Evolutionary conservation across 352 stramenopile species (phyloP).

Genomic region (Pythium plurisporium): DNA sequence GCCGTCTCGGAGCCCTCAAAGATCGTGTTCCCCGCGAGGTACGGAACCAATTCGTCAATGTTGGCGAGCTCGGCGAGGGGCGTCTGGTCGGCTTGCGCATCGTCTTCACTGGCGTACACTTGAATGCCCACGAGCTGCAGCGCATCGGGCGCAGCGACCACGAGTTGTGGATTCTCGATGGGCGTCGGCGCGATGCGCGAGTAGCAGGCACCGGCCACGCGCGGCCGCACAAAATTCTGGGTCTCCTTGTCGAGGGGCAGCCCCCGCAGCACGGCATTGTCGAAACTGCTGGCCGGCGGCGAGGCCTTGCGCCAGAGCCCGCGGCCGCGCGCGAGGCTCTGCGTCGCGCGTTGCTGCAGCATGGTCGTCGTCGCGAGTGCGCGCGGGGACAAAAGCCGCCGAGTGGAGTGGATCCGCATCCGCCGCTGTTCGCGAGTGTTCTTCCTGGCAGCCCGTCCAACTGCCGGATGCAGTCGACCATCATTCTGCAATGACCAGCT

Average conservation of each 20-base stretch:
- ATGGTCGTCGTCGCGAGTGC: background rate
- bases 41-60: slow-evolving; percentile 43
- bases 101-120: slow-evolving; percentile 14
- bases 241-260: slow-evolving; percentile 54
- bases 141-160: slow-evolving; percentile 44
- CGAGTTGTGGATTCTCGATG: slow-evolving; percentile 51
- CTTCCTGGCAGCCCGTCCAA: slow-evolving; percentile 1
- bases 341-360: slow-evolving; percentile 9
- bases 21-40: slow-evolving; percentile 71
- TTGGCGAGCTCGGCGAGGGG: slow-evolving; percentile 23
- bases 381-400: background rate
- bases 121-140: slow-evolving; percentile 64
- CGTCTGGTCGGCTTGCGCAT: slow-evolving; percentile 18
- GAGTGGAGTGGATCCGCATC: slow-evolving; percentile 4
- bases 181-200: slow-evolving; percentile 57
- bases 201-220: slow-evolving; percentile 55
- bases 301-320: slow-evolving; percentile 45
- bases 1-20: slow-evolving; percentile 68
- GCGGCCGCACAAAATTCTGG: slow-evolving; percentile 45
- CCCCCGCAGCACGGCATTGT: slow-evolving; percentile 62
- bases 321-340: slow-evolving; percentile 19
- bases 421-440: background rate
- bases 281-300: slow-evolving; percentile 29
- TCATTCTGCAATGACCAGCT: slow-evolving; percentile 11
- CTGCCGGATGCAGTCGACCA: slow-evolving; percentile 7